phyloP scores from a whole-genome alignment of 2,329 filamentous ascomycete genomes.

The Botrytis hyacinthi region DNA sequence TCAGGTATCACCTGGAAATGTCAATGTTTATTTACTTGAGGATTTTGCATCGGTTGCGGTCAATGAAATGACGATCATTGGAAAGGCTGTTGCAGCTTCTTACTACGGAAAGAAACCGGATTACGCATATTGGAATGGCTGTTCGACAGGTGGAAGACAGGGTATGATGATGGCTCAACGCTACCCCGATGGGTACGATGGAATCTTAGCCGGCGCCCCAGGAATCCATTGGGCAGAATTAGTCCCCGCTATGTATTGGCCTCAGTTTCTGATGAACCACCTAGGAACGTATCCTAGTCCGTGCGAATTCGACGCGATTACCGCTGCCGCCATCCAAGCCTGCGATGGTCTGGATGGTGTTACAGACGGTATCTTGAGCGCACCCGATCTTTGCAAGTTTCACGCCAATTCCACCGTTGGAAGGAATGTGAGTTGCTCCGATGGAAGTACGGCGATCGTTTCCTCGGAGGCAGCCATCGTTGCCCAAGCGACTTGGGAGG shows the following conservation, averaged over 20 bases:
- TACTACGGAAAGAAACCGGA: slow-evolving; percentile 39
- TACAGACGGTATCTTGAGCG: slow-evolving; percentile 46
- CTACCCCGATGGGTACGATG: slow-evolving; percentile 42
- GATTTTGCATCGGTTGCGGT: slow-evolving; percentile 43
- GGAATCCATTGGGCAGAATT: slow-evolving; percentile 37
- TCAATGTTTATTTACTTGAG: slow-evolving; percentile 34
- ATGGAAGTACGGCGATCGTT: not conserved
- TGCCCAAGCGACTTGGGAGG: slow-evolving; percentile 1
- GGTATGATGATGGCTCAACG: slow-evolving; percentile 41
- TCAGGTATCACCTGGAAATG: slow-evolving; percentile 23
- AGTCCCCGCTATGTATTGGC: not conserved
- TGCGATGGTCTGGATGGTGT: slow-evolving; percentile 51
- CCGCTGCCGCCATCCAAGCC: slow-evolving; percentile 44
- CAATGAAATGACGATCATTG: slow-evolving; percentile 39
- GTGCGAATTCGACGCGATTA: not conserved
- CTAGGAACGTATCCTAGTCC: not conserved
- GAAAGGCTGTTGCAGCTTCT: slow-evolving; percentile 37
- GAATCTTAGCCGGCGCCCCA: slow-evolving; percentile 43
- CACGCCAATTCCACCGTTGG: not conserved
- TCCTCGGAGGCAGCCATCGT: not conserved
- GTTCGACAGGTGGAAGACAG: slow-evolving; percentile 42
- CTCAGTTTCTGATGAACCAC: slow-evolving; percentile 16
- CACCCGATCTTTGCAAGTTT: slow-evolving; percentile 40
- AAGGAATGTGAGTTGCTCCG: not conserved
- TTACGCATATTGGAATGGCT: slow-evolving; percentile 43